phyloP scores from a whole-genome alignment of 164 flowering plant genomes.

The Piper longum region DNA sequence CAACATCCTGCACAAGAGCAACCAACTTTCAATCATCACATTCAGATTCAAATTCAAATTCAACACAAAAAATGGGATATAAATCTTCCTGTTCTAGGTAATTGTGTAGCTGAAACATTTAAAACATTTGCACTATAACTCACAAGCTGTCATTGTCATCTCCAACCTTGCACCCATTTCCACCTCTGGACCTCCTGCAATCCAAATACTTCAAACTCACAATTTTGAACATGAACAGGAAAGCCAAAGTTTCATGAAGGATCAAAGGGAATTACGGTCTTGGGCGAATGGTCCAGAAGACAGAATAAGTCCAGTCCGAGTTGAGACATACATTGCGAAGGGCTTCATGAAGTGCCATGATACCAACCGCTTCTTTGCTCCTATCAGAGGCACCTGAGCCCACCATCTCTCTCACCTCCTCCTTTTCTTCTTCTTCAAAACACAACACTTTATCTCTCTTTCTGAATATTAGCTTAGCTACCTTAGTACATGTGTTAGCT shows the following conservation, averaged over 20 bases:
- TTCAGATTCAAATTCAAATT: not conserved
- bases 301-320: conserved; percentile 66
- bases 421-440: conserved; percentile 11
- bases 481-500: not conserved
- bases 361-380: conserved; percentile 99
- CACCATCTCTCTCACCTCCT: conserved; percentile 52
- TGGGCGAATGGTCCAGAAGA: conserved; percentile 17
- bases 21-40: not conserved
- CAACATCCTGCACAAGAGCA: conserved; percentile 53
- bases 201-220: not conserved
- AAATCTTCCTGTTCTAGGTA: not conserved
- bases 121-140: conserved; percentile 16
- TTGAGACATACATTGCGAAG: conserved; percentile 83
- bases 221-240: not conserved
- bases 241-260: not conserved
- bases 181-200: conserved; percentile 83
- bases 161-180: conserved; percentile 91
- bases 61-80: not conserved
- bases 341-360: conserved; percentile 99
- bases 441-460: conserved; percentile 4
- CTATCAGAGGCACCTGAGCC: conserved; percentile 56
- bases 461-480: not conserved
- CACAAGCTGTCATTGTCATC: conserved; percentile 82
- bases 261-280: conserved; percentile 8
- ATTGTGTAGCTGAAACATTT: not conserved